Percentiles rank a stretch among this genome's conserved stretches.
phyloP scores from a whole-genome alignment of 495 filamentous ascomycete species.

The Penicillium mononematosum region DNA sequence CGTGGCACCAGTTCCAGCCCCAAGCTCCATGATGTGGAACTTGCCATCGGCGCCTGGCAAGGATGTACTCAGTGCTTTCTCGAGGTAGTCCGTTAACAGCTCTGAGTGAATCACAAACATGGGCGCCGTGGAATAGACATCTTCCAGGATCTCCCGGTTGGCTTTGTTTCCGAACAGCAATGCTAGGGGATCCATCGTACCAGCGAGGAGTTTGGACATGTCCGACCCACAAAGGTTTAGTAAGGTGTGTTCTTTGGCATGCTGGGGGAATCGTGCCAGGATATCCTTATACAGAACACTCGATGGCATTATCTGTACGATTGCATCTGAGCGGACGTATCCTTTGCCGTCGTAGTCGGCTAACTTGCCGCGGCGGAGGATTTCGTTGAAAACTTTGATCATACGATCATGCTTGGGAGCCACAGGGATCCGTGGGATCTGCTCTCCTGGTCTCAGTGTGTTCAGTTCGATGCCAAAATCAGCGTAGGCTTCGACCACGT shows the following conservation, averaged over 20 bases:
- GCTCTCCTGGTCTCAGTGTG: not conserved
- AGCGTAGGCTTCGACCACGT: slow-evolving; percentile 23
- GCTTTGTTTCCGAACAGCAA: slow-evolving; percentile 34
- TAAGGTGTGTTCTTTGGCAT: slow-evolving; percentile 31
- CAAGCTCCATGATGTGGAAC: slow-evolving; percentile 40
- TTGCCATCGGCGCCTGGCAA: not conserved
- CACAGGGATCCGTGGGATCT: not conserved
- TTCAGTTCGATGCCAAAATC: slow-evolving; percentile 14
- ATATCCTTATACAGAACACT: slow-evolving; percentile 5
- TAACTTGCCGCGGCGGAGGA: not conserved
- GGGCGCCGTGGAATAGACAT: slow-evolving; percentile 32
- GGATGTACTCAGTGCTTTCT: not conserved
- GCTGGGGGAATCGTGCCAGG: slow-evolving; percentile 10
- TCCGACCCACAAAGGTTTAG: slow-evolving; percentile 26
- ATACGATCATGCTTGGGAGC: not conserved
- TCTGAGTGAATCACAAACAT: slow-evolving; percentile 16
- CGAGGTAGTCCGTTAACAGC: slow-evolving; percentile 14
- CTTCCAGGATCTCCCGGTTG: slow-evolving; percentile 26
- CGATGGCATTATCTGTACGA: not conserved
- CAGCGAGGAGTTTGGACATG: slow-evolving; percentile 35
- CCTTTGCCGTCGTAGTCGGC: not conserved
- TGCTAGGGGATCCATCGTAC: slow-evolving; percentile 29
- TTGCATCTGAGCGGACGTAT: not conserved
- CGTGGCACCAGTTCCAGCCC: slow-evolving; percentile 43
- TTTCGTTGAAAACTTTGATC: slow-evolving; percentile 7